Evolutionary conservation across 2,329 filamentous ascomycete genomes (phyloP), one percentile per base, ranked within the genome.

Genomic region (Madurella fahalii): DNA sequence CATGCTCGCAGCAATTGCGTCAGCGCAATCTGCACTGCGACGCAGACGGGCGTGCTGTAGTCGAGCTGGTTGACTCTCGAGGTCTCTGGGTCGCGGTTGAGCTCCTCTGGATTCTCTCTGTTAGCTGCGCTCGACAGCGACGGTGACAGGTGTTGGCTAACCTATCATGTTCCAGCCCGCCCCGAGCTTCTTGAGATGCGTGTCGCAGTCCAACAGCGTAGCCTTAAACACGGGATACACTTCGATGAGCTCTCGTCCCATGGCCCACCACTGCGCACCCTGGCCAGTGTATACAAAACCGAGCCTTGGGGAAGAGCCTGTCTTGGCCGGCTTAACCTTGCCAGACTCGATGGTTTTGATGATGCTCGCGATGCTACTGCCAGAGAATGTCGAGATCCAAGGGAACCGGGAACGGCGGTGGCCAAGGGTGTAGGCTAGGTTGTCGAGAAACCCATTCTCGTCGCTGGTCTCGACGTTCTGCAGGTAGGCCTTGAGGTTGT

Each of bases 1-100:
- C 63, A 67, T 2, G 60, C 55, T n/a, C 54, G 54, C 9, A 76
- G 63, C 5, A 75, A 63, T 4, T 72, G 66, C 0, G 72, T 67
- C 5, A 77, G 56, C 9, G 63, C 70, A n/a, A 77, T 65, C 58
- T 77, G 74, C 2, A 77, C 50, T 0, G 73, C 72, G 2, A 71
- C 73, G 47, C 59, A 64, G 2, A 64, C 55, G 9, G 62, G 54
- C 1, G 58, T 61, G 54, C 54, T 59, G 54, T 60, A 58, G 18
- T 62, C 58, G 12, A 62, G 57, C 40, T 63, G 44, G 37, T 60
- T 59, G 11, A 63, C 60, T 11, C 50, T 56, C 2, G 58, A 51
- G 1, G 54, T 60, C 2, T 57, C 42, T 9, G 46, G 54, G 20
- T 59, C 56, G 1, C 58, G 52, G 30, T 44, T 50, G 12, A 63